A percentile compares a stretch with the other conserved stretches of the same genome.
Conservation (phyloP, 345 rosid species). For the Populus pruinosa region DNA sequence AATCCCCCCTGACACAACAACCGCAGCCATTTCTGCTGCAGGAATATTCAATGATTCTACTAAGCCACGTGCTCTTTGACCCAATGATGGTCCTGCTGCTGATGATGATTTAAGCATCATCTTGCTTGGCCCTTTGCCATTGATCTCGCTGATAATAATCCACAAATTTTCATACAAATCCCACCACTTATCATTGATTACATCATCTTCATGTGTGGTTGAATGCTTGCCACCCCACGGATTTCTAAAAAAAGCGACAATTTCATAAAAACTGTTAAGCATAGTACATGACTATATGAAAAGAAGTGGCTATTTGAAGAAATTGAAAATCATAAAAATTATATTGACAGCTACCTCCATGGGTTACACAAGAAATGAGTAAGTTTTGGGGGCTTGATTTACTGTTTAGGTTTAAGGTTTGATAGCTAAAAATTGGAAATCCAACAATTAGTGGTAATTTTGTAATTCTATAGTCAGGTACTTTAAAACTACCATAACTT, state of each 20-base stretch:
- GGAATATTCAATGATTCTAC: slow-evolving; percentile 96
- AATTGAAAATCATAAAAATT: no score
- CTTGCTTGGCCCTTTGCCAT: slow-evolving; percentile 83
- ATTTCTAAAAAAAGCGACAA: slow-evolving; percentile 35
- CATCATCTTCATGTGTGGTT: slow-evolving; percentile 37
- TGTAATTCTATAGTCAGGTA: no score
- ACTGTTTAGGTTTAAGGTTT: no score
- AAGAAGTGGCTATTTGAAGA: background rate
- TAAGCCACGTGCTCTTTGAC: slow-evolving; percentile 94
- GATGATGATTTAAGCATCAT: slow-evolving; percentile 48
- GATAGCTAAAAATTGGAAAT: no score
- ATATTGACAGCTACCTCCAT: no score
- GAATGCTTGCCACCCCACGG: slow-evolving; percentile 37
- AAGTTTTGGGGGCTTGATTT: no score
- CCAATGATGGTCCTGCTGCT: slow-evolving; percentile 65
- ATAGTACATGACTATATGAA: background rate
- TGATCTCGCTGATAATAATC: slow-evolving; percentile 68
- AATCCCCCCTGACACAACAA: slow-evolving; percentile 94
- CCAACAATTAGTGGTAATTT: no score
- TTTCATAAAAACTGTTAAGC: slow-evolving; percentile 3
- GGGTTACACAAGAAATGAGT: no score
- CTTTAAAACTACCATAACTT: no score
- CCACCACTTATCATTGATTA: slow-evolving; percentile 74
- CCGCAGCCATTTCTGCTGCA: slow-evolving; percentile 99
- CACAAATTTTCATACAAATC: slow-evolving; percentile 80